A percentile compares a stretch with the other conserved stretches of the same genome.
These are phyloP conservation scores for Lachancea dasiensis DNA, from an alignment of 805 yeast species.

Conservation along the genomic window DNA sequence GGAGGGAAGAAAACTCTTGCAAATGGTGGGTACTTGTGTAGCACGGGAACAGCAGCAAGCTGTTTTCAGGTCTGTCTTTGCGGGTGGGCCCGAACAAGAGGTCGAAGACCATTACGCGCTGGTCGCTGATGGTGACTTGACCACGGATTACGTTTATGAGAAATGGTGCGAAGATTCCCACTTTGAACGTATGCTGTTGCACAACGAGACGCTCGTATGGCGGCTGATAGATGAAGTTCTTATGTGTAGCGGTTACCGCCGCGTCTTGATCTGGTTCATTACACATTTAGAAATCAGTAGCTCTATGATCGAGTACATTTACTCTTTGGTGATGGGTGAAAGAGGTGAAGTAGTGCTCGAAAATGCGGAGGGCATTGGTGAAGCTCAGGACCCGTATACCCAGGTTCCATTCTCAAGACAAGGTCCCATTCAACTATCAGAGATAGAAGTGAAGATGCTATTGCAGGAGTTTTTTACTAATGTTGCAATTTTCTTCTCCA, in stretches of 20 bases:
- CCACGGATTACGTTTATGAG: slow-evolving; percentile 48
- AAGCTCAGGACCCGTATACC: slow-evolving; percentile 5
- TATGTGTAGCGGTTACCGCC: slow-evolving; percentile 59
- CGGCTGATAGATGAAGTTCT: slow-evolving; percentile 62
- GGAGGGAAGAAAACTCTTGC: slow-evolving; percentile 17
- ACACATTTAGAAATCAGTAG: slow-evolving; percentile 56
- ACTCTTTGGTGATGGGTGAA: slow-evolving; percentile 50
- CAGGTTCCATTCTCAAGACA: slow-evolving; percentile 45
- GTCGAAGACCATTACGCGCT: neutral
- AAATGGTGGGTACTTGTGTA: slow-evolving; percentile 50
- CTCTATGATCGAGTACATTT: slow-evolving; percentile 54
- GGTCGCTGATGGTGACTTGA: slow-evolving; percentile 27
- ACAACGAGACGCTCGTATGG: slow-evolving; percentile 49
- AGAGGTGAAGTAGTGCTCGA: slow-evolving; percentile 39
- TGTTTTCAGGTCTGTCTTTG: slow-evolving; percentile 16
- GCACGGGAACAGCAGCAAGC: slow-evolving; percentile 37
- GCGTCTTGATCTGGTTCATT: slow-evolving; percentile 60
- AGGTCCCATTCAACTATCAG: slow-evolving; percentile 49
- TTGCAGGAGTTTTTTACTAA: slow-evolving; percentile 65
- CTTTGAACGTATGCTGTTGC: slow-evolving; percentile 47
- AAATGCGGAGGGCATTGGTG: slow-evolving; percentile 6
- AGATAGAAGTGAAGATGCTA: slow-evolving; percentile 58
- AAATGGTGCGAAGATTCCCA: slow-evolving; percentile 39
- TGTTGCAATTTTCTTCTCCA: slow-evolving; percentile 40
- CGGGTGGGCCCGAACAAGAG: slow-evolving; percentile 3